Evolutionary conservation across 192 early-diverging fungal genomes (phyloP), one percentile per base, ranked within the genome.

Genomic region (Dissophora ornata): DNA sequence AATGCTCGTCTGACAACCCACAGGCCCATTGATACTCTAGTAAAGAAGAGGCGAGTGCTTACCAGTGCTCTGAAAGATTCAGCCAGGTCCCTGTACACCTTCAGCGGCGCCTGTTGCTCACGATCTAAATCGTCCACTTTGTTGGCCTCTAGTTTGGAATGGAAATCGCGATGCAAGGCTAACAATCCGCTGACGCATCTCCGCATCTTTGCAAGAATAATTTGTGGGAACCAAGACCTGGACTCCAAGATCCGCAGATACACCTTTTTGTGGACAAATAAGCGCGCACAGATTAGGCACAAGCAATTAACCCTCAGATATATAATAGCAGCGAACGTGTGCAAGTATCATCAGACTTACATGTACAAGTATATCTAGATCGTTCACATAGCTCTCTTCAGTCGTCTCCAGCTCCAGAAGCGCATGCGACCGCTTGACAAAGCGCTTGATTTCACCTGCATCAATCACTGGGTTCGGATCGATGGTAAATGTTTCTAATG

Each of bases 361-460:
- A 11, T 82, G 65, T 2, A 79, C 57, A 15, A 87, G 63, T 21
- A 81, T 53, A 30, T 85, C 81, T 25, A 87, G 50, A 55, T 87
- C 86, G 26, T 71, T 67, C 34, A 87, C 82, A 47, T 83, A 87
- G 11, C 65, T 69, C 44, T 79, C 65, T 30, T 87, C 86, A 5
- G 86, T 85, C 26, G 69, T 48, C 48, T 80, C 49, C 21, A 88
- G 67, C 44, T 86, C 86, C 15, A 46, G 62, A 19, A 88, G 51
- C 4, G 83, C 80, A 40, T 82, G 81, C 1, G 62, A 61, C 15
- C 81, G 65, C 54, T 79, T 83, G 26, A 69, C 60, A 21, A 62
- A 77, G 3, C 73, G 15, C 29, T 67, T 77, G 41, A 46, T 77
- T 30, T 77, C 54, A 3, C 64, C 59, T 3, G 73, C 57, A 26